Conservation (phyloP, 164 flowering plant genomes). For the Annona squamosa region DNA sequence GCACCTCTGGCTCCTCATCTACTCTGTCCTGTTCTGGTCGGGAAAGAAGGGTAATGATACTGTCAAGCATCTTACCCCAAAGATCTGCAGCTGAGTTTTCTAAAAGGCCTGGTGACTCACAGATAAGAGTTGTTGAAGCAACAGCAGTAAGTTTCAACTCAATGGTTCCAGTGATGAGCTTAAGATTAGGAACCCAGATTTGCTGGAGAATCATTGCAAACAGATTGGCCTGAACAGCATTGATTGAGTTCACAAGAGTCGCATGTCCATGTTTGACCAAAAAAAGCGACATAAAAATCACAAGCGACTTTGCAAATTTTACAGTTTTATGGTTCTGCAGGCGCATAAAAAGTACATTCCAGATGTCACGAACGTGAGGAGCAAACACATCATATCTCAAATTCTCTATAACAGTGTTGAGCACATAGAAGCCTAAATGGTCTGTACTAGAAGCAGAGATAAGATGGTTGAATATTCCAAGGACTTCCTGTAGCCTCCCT, state of each 20-base stretch:
- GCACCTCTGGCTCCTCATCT: conserved; percentile 78
- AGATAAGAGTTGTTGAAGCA: conserved; percentile 73
- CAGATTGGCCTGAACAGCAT: conserved; percentile 55
- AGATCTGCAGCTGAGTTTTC: conserved; percentile 42
- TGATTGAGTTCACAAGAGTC: conserved; percentile 57
- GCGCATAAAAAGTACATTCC: conserved; percentile 53
- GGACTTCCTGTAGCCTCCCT: conserved; percentile 56
- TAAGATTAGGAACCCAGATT: conserved; percentile 89
- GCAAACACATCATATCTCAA: conserved; percentile 64
- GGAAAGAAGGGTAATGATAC: conserved; percentile 76
- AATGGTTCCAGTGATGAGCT: conserved; percentile 55
- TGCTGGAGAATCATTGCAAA: conserved; percentile 57
- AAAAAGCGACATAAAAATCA: conserved; percentile 89
- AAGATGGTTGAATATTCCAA: conserved; percentile 73
- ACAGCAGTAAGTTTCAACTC: conserved; percentile 79
- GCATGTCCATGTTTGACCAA: conserved; percentile 67
- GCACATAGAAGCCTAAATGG: conserved; percentile 88
- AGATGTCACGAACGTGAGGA: conserved; percentile 50
- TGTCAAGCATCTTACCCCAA: conserved; percentile 87
- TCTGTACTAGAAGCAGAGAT: conserved; percentile 52
- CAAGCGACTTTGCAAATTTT: conserved; percentile 62
- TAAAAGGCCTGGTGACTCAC: conserved; percentile 64
- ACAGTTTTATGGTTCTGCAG: conserved; percentile 41
- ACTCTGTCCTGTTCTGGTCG: conserved; percentile 79
- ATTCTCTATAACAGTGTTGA: conserved; percentile 80